Base-by-base conservation (phyloP, 2,329 filamentous ascomycete genomes). In the Trematosphaeria pertusa region DNA sequence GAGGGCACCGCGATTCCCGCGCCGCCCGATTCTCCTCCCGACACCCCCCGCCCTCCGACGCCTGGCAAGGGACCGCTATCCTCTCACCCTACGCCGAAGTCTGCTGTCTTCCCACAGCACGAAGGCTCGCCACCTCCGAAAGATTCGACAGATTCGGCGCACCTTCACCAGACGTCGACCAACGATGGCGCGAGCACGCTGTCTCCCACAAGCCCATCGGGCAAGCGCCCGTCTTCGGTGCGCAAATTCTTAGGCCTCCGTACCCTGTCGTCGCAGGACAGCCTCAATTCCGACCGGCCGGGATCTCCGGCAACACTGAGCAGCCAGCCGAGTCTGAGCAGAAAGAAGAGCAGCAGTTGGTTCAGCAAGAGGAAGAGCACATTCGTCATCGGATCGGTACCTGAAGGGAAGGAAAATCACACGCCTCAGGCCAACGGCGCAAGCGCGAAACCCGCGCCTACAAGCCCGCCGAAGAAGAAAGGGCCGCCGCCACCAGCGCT, bases 1-100 rank as follows among this genome's bases (percentile, higher is more conserved):
- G 71, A 72, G 34, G 72, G 72, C 47, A 74, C 72, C 37, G 64
- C 67, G 43, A 74, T 74, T 54, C 72, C 71, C 28, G 70, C 72
- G 22, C 72, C 72, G 36, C 69, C 54, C 47, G 70, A 72, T 50
- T 71, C 70, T 32, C 72, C 72, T 35, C 71, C 71, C 41, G 60
- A 67, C 12, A 64, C 67, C 10, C 69, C 69, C 18, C 70, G 70
- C 22, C 70, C 69, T 14, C 70, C 70, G 8, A 73, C 70, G 31
- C 68, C 68, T 19, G 69, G 69, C 31, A 61, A 63, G 41, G 72
- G 71, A 9, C 71, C 71, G 22, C 67, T 74, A 20, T 71, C 70
- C 10, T 74, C 72, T 45, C 72, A 74, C 51, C 72, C 72, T 8
- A 73, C 70, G n/a, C 70, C 71, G 10, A 64, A 59, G 31, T 65